A percentile compares a stretch with the other conserved stretches of the same genome.
phyloP scores from a whole-genome alignment of 495 filamentous ascomycete species.

The Schizothecium vesticola region DNA sequence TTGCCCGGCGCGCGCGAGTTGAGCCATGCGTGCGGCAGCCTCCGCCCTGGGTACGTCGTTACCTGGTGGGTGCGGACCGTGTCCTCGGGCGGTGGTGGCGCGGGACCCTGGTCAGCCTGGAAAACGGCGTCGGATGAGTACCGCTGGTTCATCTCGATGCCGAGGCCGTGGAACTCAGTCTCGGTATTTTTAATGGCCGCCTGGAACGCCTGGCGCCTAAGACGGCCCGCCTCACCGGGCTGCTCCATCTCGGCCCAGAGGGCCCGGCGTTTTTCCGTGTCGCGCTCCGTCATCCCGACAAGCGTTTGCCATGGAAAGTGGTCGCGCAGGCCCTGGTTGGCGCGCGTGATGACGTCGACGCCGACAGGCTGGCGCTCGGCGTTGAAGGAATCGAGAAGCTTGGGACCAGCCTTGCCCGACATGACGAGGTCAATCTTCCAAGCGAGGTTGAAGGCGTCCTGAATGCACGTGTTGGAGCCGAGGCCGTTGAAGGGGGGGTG shows the following conservation, averaged over 20 bases:
- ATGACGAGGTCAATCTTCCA: slow-evolving; percentile 45
- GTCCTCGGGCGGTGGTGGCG: slow-evolving; percentile 19
- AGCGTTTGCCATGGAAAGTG: slow-evolving; percentile 30
- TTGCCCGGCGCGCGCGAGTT: slow-evolving; percentile 24
- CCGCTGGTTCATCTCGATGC: slow-evolving; percentile 38
- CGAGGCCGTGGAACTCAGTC: slow-evolving; percentile 35
- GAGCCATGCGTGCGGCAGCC: slow-evolving; percentile 41
- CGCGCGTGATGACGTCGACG: slow-evolving; percentile 30
- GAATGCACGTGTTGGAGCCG: slow-evolving; percentile 46
- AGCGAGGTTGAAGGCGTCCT: slow-evolving; percentile 47
- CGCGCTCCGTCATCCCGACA: slow-evolving; percentile 32
- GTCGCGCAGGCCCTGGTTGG: slow-evolving; percentile 35
- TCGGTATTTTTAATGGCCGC: slow-evolving; percentile 27
- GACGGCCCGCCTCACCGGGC: slow-evolving; percentile 23
- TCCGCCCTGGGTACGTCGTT: slow-evolving; percentile 32
- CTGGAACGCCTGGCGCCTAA: slow-evolving; percentile 19
- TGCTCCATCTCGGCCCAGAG: slow-evolving; percentile 28
- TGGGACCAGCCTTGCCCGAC: slow-evolving; percentile 24
- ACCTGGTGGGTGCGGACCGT: slow-evolving; percentile 16
- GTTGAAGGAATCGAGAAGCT: slow-evolving; percentile 32
- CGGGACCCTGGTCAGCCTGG: slow-evolving; percentile 17
- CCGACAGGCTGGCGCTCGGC: slow-evolving; percentile 42
- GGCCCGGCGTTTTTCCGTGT: slow-evolving; percentile 18
- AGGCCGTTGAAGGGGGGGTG: slow-evolving; percentile 46
- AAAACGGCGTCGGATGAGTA: slow-evolving; percentile 32